Base-by-base conservation (phyloP, 139 green algal species). In the Raphidocelis subcapitata region DNA sequence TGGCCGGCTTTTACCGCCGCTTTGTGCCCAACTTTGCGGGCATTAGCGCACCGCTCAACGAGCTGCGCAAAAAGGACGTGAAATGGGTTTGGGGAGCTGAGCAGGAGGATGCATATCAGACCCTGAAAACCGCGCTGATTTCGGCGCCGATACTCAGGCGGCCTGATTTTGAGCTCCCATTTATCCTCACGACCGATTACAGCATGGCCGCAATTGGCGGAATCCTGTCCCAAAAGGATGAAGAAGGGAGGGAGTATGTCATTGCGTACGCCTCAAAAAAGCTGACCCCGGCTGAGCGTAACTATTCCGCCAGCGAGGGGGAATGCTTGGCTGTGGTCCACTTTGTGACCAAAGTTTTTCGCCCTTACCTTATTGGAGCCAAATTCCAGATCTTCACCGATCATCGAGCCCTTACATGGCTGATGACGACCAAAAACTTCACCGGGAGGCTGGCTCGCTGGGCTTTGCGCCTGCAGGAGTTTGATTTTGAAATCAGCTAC, bases 191-290 rank as follows among this genome's bases (percentile, higher is more conserved):
- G 18, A 57, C 49, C 18, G 49, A 57, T 57, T 18, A 16, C 49
- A n/a, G 49, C 49, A 16, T n/a, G 49, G 18, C 18, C 20, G 49
- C 18, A n/a, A n/a, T 57, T 57, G 49, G 49, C 49, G 49, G 49
- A n/a, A 57, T 57, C 49, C 49, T 57, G 49, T 57, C 49, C 49
- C 49, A 57, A 20, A 57, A 57, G 20, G 49, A 57, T 57, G 49
- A 57, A n/a, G 49, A 57, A 57, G 49, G 49, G 49, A 57, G 49
- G 49, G 49, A 57, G 49, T 57, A 57, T 57, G 49, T 57, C 20
- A 20, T 57, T 18, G 20, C 18, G 49, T 57, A 57, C 49, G 49
- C 18, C 49, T n/a, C 18, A 16, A 16, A 20, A 16, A 16, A 20
- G 18, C 18, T 20, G 18, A 16, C 18, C 18, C 18, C 18, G 18